Evolutionary conservation across 2,329 filamentous ascomycete genomes (phyloP), one percentile per base, ranked within the genome.

Genomic region (Penicillium nordicum): DNA sequence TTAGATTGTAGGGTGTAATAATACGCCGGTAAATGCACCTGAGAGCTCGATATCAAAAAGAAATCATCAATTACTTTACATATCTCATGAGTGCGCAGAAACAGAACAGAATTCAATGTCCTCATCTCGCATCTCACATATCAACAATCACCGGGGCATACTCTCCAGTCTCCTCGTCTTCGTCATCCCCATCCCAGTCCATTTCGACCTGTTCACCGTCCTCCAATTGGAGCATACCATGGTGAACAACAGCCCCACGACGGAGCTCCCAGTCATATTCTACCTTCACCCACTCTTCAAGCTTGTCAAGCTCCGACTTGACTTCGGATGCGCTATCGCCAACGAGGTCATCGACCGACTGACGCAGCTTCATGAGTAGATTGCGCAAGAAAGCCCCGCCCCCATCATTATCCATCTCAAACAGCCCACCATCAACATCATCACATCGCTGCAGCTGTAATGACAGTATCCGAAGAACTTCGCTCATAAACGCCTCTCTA

Each of bases 131-230:
- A 75, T 53, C 57, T 46, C 43, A 46, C 44, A 27, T 43, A n/a
- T 87, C 82, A 21, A 88, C 84, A 32, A 88, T 71, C 37, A 81
- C 74, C 21, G 85, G 85, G 30, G 84, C 84, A 76, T 84, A 87
- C 62, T 88, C 84, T 11, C 85, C 85, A 12, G 78, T 80, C 70
- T 87, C 84, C 49, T 87, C 84, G 21, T 86, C 83, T 64, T 83
- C 83, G 50, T 87, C 84, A 64, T 83, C 82, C 43, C 85, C 84
- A 38, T 75, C 73, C 59, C 82, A 72, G 21, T 84, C 82, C 76
- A 87, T 76, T 61, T 85, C 83, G 4, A 87, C 80, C 59, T 78
- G 74, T 69, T 87, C 85, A 16, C 85, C 85, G 64, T 87, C 85
- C 67, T 87, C 84, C 52, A 87, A 66, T 59, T 84, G 79, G 32